Evolutionary conservation across 345 rosid species (phyloP).

Genomic region (Nephelium lappaceum): DNA sequence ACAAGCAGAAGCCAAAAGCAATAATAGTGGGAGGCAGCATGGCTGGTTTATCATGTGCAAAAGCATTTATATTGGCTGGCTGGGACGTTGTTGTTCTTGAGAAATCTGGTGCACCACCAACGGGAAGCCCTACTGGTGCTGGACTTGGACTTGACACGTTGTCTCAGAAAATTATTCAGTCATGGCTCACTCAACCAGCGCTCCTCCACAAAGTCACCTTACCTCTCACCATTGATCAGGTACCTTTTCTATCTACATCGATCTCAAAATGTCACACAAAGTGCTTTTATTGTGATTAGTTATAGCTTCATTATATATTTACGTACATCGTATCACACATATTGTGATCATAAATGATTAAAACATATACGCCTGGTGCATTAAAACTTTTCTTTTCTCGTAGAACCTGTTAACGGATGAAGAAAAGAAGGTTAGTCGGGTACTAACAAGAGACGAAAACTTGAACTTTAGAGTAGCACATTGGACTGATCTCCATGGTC

Average conservation of each 20-base stretch:
- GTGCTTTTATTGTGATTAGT: too few species aligned
- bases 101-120: slow-evolving; percentile 56
- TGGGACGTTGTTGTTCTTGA: slow-evolving; percentile 68
- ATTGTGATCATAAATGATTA: too few species aligned
- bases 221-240: slow-evolving; percentile 61
- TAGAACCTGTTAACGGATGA: slow-evolving; percentile 58
- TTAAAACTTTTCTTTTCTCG: background rate
- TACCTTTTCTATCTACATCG: background rate
- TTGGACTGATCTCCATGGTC: slow-evolving; percentile 72
- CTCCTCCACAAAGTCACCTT: slow-evolving; percentile 49
- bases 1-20: slow-evolving; percentile 43
- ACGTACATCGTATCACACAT: too few species aligned
- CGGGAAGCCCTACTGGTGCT: slow-evolving; percentile 71
- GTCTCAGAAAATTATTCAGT: slow-evolving; percentile 45
- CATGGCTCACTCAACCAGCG: slow-evolving; percentile 54
- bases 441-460: slow-evolving; percentile 59
- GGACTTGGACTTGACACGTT: slow-evolving; percentile 63
- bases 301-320: background rate
- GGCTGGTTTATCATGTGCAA: slow-evolving; percentile 70
- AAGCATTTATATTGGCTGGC: slow-evolving; percentile 57
- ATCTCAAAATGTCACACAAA: too few species aligned
- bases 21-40: slow-evolving; percentile 77
- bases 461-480: slow-evolving; percentile 63
- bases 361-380: too few species aligned
- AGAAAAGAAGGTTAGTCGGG: slow-evolving; percentile 33